These are phyloP conservation scores for Hypoxylon intermedium DNA, from an alignment of 495 filamentous ascomycete species.

Conservation along the genomic window DNA sequence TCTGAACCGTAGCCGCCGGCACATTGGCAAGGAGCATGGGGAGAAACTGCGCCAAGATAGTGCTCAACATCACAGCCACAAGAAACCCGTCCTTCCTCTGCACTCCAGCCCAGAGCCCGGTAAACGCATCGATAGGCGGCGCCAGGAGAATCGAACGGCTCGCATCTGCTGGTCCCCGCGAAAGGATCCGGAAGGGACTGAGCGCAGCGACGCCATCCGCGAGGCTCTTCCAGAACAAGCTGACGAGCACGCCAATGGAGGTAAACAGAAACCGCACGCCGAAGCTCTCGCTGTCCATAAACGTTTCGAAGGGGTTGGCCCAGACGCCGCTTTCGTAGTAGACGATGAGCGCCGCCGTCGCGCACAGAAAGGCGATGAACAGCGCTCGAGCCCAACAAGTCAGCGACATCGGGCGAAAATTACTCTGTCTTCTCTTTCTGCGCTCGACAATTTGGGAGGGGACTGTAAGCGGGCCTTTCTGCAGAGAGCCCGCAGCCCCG, in stretches of 20 bases:
- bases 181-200: conserved; percentile 40
- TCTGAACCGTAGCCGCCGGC: conserved; percentile 44
- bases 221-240: conserved; percentile 46
- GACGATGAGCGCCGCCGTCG: conserved; percentile 38
- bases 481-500: background rate
- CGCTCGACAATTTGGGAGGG: background rate
- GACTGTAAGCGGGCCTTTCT: conserved; percentile 15
- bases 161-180: conserved; percentile 28
- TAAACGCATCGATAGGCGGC: conserved; percentile 44
- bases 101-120: conserved; percentile 38
- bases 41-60: conserved; percentile 44
- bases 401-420: conserved; percentile 42
- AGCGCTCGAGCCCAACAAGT: conserved; percentile 39
- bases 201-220: conserved; percentile 45
- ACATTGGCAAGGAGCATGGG: conserved; percentile 46
- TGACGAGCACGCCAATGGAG: conserved; percentile 43
- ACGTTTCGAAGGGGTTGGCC: conserved; percentile 35
- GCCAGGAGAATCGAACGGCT: conserved; percentile 38
- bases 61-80: conserved; percentile 29
- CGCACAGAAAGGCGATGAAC: conserved; percentile 39
- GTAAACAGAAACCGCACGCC: conserved; percentile 48
- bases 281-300: conserved; percentile 45
- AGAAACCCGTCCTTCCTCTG: conserved; percentile 37
- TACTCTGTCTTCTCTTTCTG: background rate
- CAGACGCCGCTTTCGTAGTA: conserved; percentile 45